Conservation (phyloP, 139 green algal genomes). For the Penium margaritaceum region DNA sequence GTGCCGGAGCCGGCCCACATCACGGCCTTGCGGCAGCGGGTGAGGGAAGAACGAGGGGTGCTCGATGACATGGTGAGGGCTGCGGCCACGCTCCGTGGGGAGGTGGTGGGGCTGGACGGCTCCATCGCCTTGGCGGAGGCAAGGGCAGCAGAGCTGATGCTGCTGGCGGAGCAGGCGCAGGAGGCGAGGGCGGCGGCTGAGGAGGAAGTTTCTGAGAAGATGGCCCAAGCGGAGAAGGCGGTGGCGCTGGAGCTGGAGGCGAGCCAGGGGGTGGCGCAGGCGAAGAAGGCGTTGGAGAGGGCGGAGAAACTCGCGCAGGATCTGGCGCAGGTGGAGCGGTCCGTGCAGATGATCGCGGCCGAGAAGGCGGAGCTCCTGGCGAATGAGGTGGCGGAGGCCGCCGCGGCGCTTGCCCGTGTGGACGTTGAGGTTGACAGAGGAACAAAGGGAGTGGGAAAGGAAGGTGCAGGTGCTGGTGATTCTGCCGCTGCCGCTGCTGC, state of each 20-base stretch:
- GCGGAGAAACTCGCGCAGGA: conserved; percentile 28
- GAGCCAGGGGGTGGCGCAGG: conserved; percentile 16
- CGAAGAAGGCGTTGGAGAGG: conserved; percentile 26
- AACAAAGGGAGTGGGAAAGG: too few relatives aligned
- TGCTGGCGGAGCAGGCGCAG: neutral
- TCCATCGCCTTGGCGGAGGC: too few relatives aligned
- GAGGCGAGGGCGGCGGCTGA: conserved; percentile 21
- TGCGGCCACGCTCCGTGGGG: too few relatives aligned
- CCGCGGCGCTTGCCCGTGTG: conserved; percentile 1
- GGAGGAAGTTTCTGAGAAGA: conserved; percentile 16
- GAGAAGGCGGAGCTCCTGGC: conserved; percentile 5
- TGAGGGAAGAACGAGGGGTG: neutral
- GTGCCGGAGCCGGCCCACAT: conserved; percentile 4
- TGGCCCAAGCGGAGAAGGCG: conserved; percentile 26
- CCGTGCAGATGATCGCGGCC: neutral
- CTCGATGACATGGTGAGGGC: neutral
- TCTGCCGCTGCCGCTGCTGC: neutral
- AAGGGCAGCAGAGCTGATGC: too few relatives aligned
- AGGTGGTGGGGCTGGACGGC: too few relatives aligned
- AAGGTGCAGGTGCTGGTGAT: neutral
- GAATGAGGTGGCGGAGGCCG: neutral
- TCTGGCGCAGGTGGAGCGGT: conserved; percentile 1
- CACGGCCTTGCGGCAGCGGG: neutral
- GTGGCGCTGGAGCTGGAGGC: conserved; percentile 33
- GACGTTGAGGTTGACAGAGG: too few relatives aligned